Base-by-base conservation (phyloP, 2,329 filamentous ascomycete species). In the Alternaria burnsii region DNA sequence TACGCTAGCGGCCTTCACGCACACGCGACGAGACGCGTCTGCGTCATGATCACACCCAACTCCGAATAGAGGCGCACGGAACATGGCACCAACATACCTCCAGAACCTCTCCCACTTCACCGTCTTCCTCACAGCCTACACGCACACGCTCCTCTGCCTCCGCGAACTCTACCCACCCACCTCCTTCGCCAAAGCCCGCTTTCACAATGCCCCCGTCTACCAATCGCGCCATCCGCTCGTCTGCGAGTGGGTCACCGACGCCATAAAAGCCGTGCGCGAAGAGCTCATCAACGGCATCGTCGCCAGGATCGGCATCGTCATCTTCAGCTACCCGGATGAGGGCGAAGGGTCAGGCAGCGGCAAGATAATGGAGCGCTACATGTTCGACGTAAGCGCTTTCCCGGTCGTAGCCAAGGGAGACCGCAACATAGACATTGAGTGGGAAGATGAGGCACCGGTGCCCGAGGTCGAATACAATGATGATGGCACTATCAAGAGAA, bases 151-250 rank as follows among this genome's bases (percentile, higher is more conserved):
- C 71, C 87, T 97, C 68, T 94, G 89, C 82, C 88, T 95, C 72
- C 91, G 94, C 69, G 79, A 80, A 61, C 87, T 97, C 72, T 97
- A 97, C 78, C 93, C 94, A 0, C 79, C 82, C 50, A 80, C 87
- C 28, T 92, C 92, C 36, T 97, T 97, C 80, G 86, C 94, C 59
- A 88, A 90, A 42, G 87, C 90, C 40, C 87, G 90, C 65, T 93
- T 92, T 71, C 94, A 94, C 83, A 93, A 94, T 80, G 89, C 93
- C 59, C 86, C 92, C 30, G 90, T 96, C 46, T 90, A 91, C 71
- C 93, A 97, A 76, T 94, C 88, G 61, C 90, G 93, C 59, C 93
- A 97, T 78, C 92, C 94, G 0, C 87, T 87, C 69, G 91, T 97
- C 66, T 96, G 92, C 83, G 82, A 88, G 71, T 97, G 94, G 91